Evolutionary conservation across 2,329 filamentous ascomycete genomes (phyloP), one percentile per base, ranked within the genome.

Genomic region (Exophiala xenobiotica): DNA sequence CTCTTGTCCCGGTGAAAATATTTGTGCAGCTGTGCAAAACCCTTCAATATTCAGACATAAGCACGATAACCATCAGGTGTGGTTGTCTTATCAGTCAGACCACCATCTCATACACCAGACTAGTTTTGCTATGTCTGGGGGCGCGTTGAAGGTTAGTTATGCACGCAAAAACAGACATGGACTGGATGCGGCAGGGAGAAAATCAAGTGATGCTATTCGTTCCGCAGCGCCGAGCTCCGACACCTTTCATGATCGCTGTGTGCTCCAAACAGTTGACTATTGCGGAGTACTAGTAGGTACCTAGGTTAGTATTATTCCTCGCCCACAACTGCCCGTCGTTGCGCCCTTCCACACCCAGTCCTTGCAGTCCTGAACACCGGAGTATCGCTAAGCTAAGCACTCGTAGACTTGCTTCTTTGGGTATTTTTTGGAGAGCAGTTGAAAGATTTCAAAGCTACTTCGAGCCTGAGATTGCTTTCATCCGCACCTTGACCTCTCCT

Each of bases 171-270:
- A 33, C 12, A 33, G 29, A 11, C 29, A 12, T 33, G 29, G 11
- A 11, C 12, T 33, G 29, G 4, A 33, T 4, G 5, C 4, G 12
- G 29, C 5, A 33, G 12, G 29, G 16, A 33, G 29, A 14, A 11
- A 11, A 11, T 33, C 12, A 33, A 33, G 16, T 33, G 29, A 9
- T 33, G 37, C 9, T 19, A 11, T 39, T 20, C 9, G n/a, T n/a
- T 40, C 38, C 38, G 38, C 8, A 23, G 9, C 38, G 38, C 38
- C 38, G 38, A 40, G 22, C 18, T 40, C 38, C 38, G 38, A 22
- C 20, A 6, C 2, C 6, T 20, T 20, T 18, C 8, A 39, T 20
- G 16, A 19, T 39, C 37, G 12, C 12, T 18, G 8, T 9, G 19
- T 40, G 8, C n/a, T n/a, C n/a, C n/a, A n/a, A n/a, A n/a, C n/a